A percentile compares a stretch with the other conserved stretches of the same genome.
Conservation (phyloP, 129 eudicot genomes). For the Logfia minima region DNA sequence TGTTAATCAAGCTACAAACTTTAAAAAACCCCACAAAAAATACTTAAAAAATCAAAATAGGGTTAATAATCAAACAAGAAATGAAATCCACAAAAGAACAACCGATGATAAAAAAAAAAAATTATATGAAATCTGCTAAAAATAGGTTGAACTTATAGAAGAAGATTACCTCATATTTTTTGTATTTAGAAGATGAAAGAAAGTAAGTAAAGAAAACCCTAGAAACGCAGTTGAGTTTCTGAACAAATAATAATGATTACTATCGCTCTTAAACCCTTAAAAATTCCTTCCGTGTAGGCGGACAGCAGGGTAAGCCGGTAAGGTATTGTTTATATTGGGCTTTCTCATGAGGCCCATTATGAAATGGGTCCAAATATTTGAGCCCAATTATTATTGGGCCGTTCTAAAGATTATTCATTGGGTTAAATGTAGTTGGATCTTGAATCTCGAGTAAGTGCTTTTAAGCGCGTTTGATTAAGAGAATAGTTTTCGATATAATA, state of each 20-base stretch:
- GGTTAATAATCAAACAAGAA: background rate
- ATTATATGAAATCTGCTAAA: background rate
- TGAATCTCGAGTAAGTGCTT: no score
- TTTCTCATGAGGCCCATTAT: background rate
- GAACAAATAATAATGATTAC: background rate
- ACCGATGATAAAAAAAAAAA: background rate
- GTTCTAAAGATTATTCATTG: background rate
- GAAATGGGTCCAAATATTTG: background rate
- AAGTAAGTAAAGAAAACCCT: conserved; percentile 45
- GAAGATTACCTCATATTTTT: conserved; percentile 46
- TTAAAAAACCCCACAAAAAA: background rate
- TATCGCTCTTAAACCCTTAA: conserved; percentile 43
- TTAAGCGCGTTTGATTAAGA: background rate
- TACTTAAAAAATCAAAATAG: background rate
- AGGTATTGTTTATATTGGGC: background rate
- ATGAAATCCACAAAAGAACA: background rate
- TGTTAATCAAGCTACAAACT: background rate
- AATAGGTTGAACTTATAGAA: background rate
- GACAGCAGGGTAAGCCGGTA: background rate
- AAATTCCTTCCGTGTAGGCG: conserved; percentile 14
- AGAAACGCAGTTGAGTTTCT: conserved; percentile 25
- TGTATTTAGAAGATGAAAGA: conserved; percentile 29
- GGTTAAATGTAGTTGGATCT: background rate
- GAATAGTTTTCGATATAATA: no score
- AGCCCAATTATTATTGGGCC: background rate